Conservation (phyloP, 1,139 yeast genomes). For the Zygosaccharomyces sapae region DNA sequence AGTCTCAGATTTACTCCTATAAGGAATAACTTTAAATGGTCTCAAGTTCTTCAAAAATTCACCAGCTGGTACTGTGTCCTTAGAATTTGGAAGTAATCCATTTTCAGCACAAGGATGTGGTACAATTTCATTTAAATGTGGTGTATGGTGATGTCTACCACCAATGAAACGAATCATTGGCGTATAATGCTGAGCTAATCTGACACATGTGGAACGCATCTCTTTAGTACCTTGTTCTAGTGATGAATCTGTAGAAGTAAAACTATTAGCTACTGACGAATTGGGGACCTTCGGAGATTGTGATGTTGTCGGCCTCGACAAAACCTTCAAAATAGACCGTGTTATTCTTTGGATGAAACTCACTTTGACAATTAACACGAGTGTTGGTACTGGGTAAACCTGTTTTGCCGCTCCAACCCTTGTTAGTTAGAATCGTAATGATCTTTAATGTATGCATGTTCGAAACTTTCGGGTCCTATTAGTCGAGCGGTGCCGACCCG, state of each 20-base stretch:
- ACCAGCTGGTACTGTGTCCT: slow-evolving; percentile 24
- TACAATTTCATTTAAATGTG: slow-evolving; percentile 22
- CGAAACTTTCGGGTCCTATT: neutral
- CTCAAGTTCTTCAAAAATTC: slow-evolving; percentile 31
- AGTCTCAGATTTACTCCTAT: slow-evolving; percentile 30
- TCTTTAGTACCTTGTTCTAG: slow-evolving; percentile 4
- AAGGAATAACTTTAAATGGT: slow-evolving; percentile 38
- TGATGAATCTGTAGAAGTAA: slow-evolving; percentile 1
- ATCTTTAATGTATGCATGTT: neutral
- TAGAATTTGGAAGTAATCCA: slow-evolving; percentile 42
- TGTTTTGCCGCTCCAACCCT: neutral
- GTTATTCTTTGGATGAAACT: slow-evolving; percentile 13
- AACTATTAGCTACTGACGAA: slow-evolving; percentile 1
- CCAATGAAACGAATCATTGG: slow-evolving; percentile 66
- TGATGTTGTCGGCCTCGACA: slow-evolving; percentile 12
- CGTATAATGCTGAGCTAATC: slow-evolving; percentile 39
- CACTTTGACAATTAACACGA: slow-evolving; percentile 14
- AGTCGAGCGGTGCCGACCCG: neutral
- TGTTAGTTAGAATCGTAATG: neutral
- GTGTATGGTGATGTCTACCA: slow-evolving; percentile 38
- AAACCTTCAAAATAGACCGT: slow-evolving; percentile 15
- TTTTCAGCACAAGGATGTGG: slow-evolving; percentile 48
- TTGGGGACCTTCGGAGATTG: slow-evolving; percentile 6
- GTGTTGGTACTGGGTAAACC: neutral
- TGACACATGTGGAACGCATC: slow-evolving; percentile 37